A percentile compares a stretch with the other conserved stretches of the same genome.
These are phyloP conservation scores for Amanita inopinata DNA, from an alignment of 768 basidiomycete species.

Conservation along the genomic window DNA sequence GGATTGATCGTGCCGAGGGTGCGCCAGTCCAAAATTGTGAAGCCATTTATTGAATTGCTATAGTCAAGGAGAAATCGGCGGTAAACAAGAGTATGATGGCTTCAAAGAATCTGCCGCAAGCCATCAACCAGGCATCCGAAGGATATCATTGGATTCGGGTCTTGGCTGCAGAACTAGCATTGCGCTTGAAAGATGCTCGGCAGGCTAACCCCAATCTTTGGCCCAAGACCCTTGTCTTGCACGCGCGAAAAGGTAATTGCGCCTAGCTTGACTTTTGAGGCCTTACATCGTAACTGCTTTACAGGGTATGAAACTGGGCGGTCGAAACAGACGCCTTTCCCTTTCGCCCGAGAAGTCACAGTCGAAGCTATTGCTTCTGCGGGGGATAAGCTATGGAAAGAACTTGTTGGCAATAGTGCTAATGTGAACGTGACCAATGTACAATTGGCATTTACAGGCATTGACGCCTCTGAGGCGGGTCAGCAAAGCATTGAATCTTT, in stretches of 20 bases:
- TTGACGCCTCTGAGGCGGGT: slow-evolving; percentile 66
- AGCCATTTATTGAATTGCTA: slow-evolving; percentile 1
- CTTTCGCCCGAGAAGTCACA: slow-evolving; percentile 64
- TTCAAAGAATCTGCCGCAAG: slow-evolving; percentile 84
- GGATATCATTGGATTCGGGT: slow-evolving; percentile 90
- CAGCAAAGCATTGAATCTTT: slow-evolving; percentile 88
- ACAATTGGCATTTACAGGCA: slow-evolving; percentile 64
- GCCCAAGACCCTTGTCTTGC: slow-evolving; percentile 87
- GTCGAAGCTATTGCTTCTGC: slow-evolving; percentile 69
- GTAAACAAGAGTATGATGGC: slow-evolving; percentile 91
- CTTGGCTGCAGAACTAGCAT: slow-evolving; percentile 80
- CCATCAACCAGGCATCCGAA: slow-evolving; percentile 63
- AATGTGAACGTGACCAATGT: slow-evolving; percentile 65
- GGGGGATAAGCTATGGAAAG: slow-evolving; percentile 80
- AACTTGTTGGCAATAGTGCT: slow-evolving; percentile 53
- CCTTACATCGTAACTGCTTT: slow-evolving; percentile 6
- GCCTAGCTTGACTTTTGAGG: background rate
- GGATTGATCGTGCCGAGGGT: slow-evolving; percentile 89
- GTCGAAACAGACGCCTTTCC: slow-evolving; percentile 84
- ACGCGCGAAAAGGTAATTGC: slow-evolving; percentile 56
- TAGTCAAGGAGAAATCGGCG: slow-evolving; percentile 79
- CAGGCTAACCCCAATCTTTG: slow-evolving; percentile 64
- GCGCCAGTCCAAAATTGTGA: slow-evolving; percentile 8
- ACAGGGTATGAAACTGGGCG: slow-evolving; percentile 55
- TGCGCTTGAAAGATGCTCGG: slow-evolving; percentile 77